phyloP scores from a whole-genome alignment of 768 basidiomycete genomes.

The Leucocoprinus leucothites region DNA sequence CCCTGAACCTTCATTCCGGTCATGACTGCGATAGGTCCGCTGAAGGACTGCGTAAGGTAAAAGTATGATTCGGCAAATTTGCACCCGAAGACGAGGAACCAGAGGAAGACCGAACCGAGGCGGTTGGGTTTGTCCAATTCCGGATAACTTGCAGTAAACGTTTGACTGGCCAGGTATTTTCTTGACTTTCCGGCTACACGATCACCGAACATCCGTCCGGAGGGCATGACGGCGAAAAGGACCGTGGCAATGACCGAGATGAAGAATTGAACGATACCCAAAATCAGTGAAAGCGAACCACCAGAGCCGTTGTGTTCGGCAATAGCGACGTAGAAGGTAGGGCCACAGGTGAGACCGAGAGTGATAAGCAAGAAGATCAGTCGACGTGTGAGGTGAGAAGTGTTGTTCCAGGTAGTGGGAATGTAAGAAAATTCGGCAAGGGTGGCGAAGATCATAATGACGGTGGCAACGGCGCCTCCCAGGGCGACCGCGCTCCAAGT shows the following conservation, averaged over 20 bases:
- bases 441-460: slow-evolving; percentile 96
- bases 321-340: slow-evolving; percentile 92
- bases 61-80: slow-evolving; percentile 98
- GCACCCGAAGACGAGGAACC: slow-evolving; percentile 94
- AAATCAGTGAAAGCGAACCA: slow-evolving; percentile 80
- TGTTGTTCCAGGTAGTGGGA: slow-evolving; percentile 98
- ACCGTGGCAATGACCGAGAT: slow-evolving; percentile 85
- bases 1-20: slow-evolving; percentile 93
- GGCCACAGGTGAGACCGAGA: slow-evolving; percentile 86
- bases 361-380: slow-evolving; percentile 88
- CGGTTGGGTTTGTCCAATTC: slow-evolving; percentile 59
- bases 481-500: slow-evolving; percentile 92
- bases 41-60: slow-evolving; percentile 94
- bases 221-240: slow-evolving; percentile 89
- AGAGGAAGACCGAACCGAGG: slow-evolving; percentile 76
- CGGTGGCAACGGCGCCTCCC: slow-evolving; percentile 92
- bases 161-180: slow-evolving; percentile 97
- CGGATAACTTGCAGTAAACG: slow-evolving; percentile 96
- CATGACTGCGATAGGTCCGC: slow-evolving; percentile 92
- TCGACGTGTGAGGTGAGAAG: slow-evolving; percentile 91
- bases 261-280: slow-evolving; percentile 95
- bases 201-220: slow-evolving; percentile 98
- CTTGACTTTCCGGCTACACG: slow-evolving; percentile 92
- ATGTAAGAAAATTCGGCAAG: slow-evolving; percentile 96
- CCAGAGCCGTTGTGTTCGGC: slow-evolving; percentile 61